Evolutionary conservation across 139 green algal genomes (phyloP), one percentile per base, ranked within the genome.

Genomic region (Tetratostichococcus sp.): DNA sequence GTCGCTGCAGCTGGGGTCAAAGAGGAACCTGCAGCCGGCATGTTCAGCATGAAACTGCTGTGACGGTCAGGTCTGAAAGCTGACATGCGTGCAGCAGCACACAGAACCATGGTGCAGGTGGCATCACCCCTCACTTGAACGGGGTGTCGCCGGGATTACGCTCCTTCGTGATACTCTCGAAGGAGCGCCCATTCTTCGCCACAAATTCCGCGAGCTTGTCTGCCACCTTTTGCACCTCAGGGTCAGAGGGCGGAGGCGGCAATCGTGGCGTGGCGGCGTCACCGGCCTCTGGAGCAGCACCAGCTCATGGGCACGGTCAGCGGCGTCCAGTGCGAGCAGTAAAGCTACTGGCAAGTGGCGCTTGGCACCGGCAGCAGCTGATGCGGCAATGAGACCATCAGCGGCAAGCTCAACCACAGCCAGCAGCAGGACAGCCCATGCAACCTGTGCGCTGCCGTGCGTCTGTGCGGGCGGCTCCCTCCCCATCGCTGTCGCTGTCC

Each of bases 181-280:
- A 92, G 25, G 80, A 75, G 23, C 79, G 68, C 4, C 89, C 89
- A 68, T 92, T 91, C 79, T 90, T 88, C 0, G 87, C 85, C 25
- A 94, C 89, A 67, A 91, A 94, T 23, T 90, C 87, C 1, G 89
- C 89, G 34, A 94, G 80, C 79, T 90, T 90, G 16, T 87, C 82
- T 16, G 83, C 84, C 19, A 80, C 77, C 43, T 84, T 78, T 21
- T 50, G 25, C 5, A 84, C 75, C 25, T 90, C 80, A 0, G 75
- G 72, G 26, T 84, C 74, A 5, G 77, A 33, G 1, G 70, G 11
- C 30, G 5, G 75, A 43, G 32, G 71, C 62, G 35, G 75, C 75
- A 43, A 42, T n/a, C 23, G 66, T 35, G 42, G 57, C 66, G 33
- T 26, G 34, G 59, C 72, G 67, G 65, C 50, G 26, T 5, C 14